Percentiles rank a stretch among this genome's conserved stretches.
Evolutionary conservation across 2,329 filamentous ascomycete genomes (phyloP).

Genomic region (Tolypocladium inflatum): DNA sequence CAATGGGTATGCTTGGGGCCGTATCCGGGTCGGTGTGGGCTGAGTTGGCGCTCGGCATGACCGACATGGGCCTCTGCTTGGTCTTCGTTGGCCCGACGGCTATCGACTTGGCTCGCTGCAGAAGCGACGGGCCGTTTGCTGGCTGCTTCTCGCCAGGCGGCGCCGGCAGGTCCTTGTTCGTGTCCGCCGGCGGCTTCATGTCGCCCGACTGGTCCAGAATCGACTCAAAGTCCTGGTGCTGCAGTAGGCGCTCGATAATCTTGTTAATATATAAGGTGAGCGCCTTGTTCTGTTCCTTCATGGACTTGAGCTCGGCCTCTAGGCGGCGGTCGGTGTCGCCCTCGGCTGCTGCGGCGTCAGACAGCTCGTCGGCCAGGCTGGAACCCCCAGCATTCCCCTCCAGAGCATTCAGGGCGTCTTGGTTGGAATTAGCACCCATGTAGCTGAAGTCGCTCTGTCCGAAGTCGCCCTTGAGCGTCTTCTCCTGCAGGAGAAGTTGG

Average conservation of each 20-base stretch:
- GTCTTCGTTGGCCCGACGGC: conserved; percentile 38
- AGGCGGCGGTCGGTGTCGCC: conserved; percentile 54
- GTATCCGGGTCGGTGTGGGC: conserved; percentile 58
- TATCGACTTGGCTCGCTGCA: conserved; percentile 54
- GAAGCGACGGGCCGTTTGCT: conserved; percentile 34
- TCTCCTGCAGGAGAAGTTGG: conserved; percentile 86
- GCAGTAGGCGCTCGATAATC: conserved; percentile 90
- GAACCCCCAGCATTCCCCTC: conserved; percentile 45
- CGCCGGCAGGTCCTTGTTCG: conserved; percentile 77
- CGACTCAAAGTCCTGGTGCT: conserved; percentile 90
- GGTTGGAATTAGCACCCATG: conserved; percentile 47
- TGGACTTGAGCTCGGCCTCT: conserved; percentile 67
- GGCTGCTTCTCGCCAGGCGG: conserved; percentile 37
- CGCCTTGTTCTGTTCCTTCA: conserved; percentile 94
- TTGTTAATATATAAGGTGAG: conserved; percentile 97
- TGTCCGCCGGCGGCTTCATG: conserved; percentile 32
- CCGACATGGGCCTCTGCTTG: conserved; percentile 47
- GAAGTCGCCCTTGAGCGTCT: conserved; percentile 92
- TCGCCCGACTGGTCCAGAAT: conserved; percentile 77
- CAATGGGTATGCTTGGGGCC: conserved; percentile 67
- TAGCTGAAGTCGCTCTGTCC: conserved; percentile 73
- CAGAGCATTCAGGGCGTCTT: conserved; percentile 54
- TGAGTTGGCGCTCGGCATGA: conserved; percentile 36
- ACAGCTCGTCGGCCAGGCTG: conserved; percentile 82
- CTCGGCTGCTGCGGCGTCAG: conserved; percentile 54